Evolutionary conservation across 2,329 filamentous ascomycete genomes (phyloP).

Genomic region (Penicillium verrucosum): DNA sequence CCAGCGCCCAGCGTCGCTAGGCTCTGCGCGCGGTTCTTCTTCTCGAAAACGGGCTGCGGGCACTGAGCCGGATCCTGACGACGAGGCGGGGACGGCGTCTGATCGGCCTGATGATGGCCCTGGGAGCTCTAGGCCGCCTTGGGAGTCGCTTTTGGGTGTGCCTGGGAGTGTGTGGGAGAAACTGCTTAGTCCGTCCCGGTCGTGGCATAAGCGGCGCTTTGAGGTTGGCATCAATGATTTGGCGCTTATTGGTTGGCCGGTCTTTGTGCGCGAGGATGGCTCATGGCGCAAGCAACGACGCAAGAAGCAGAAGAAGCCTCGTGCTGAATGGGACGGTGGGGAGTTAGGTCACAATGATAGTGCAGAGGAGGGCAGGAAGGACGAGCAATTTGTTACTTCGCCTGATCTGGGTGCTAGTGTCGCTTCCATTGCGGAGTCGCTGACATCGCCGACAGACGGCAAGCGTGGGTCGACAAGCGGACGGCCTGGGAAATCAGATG

Average conservation of each 20-base stretch:
- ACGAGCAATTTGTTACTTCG: slow-evolving; percentile 27
- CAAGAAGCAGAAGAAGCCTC: slow-evolving; percentile 40
- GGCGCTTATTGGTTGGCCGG: slow-evolving; percentile 76
- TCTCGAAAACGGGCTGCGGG: slow-evolving; percentile 28
- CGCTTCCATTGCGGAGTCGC: slow-evolving; percentile 29
- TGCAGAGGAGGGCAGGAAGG: slow-evolving; percentile 34
- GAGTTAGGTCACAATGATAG: slow-evolving; percentile 38
- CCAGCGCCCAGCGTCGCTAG: slow-evolving; percentile 34
- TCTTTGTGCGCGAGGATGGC: slow-evolving; percentile 76
- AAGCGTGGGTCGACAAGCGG: slow-evolving; percentile 26
- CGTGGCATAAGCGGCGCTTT: slow-evolving; percentile 78
- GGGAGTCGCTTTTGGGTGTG: slow-evolving; percentile 68
- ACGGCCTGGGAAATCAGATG: slow-evolving; percentile 23
- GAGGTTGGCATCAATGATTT: slow-evolving; percentile 78
- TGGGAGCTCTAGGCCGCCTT: slow-evolving; percentile 30
- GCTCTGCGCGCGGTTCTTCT: slow-evolving; percentile 29
- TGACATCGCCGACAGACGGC: slow-evolving; percentile 21
- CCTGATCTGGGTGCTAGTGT: slow-evolving; percentile 30
- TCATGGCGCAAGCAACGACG: slow-evolving; percentile 68
- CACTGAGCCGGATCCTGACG: slow-evolving; percentile 35
- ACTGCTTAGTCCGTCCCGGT: slow-evolving; percentile 69
- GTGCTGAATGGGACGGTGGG: slow-evolving; percentile 30
- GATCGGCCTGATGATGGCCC: slow-evolving; percentile 29
- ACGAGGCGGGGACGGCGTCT: slow-evolving; percentile 29
- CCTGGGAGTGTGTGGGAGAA: slow-evolving; percentile 75